A percentile compares a stretch with the other conserved stretches of the same genome.
Evolutionary conservation across 805 yeast species (phyloP).

Genomic region (Sugiyamaella lignohabitans): DNA sequence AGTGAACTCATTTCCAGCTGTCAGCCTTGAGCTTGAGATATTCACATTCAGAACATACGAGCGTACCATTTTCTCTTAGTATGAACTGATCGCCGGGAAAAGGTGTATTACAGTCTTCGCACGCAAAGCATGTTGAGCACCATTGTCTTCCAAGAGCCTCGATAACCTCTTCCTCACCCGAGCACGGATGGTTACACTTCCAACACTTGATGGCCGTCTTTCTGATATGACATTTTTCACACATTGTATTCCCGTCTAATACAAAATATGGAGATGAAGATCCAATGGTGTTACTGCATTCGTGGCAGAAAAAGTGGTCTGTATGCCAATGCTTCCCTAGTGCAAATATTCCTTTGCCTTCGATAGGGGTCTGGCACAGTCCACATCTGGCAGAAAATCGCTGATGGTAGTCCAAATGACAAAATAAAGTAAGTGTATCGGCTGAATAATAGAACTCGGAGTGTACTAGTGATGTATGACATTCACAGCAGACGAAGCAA

Average conservation of each 20-base stretch:
- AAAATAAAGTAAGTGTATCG: conserved; percentile 20
- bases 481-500: conserved; percentile 23
- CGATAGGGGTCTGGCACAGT: conserved; percentile 29
- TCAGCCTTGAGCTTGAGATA: conserved; percentile 16
- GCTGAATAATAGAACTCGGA: conserved; percentile 21
- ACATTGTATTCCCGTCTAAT: conserved; percentile 21
- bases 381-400: conserved; percentile 28
- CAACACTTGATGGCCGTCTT: conserved; percentile 28
- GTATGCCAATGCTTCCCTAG: conserved; percentile 26
- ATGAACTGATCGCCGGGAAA: conserved; percentile 27
- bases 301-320: conserved; percentile 31
- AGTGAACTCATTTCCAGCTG: conserved; percentile 21
- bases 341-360: conserved; percentile 26
- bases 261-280: conserved; percentile 20
- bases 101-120: conserved; percentile 28
- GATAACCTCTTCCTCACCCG: conserved; percentile 19
- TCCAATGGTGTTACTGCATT: conserved; percentile 25
- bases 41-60: conserved; percentile 28
- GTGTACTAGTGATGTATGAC: conserved; percentile 20
- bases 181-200: conserved; percentile 25
- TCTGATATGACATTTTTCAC: conserved; percentile 24
- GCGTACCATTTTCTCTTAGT: conserved; percentile 28
- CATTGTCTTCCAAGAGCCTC: conserved; percentile 29
- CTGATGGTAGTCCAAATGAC: conserved; percentile 32
- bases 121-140: conserved; percentile 29